These are phyloP conservation scores for Centaurea solstitialis DNA, from an alignment of 129 eudicot genomes.

Conservation along the genomic window DNA sequence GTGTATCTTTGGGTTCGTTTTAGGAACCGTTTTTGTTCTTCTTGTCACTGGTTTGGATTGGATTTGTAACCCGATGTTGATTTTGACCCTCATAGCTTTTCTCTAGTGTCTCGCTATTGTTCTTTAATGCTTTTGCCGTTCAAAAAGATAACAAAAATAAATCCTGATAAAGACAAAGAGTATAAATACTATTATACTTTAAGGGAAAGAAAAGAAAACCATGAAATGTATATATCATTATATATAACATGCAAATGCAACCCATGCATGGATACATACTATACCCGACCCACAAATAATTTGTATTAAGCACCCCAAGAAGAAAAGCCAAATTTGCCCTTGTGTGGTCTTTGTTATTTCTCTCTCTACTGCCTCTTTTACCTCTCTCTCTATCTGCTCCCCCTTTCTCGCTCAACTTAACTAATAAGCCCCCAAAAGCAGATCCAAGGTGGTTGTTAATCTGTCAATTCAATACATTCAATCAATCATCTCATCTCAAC, in stretches of 20 bases:
- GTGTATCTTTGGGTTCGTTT: too few relatives aligned
- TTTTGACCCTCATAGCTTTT: too few relatives aligned
- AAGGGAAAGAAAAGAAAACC: too few relatives aligned
- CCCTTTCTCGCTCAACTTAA: constrained; percentile 26
- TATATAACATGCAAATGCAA: constrained; percentile 8
- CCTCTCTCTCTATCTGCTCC: constrained; percentile 34
- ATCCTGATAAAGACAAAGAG: too few relatives aligned
- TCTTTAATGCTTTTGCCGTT: too few relatives aligned
- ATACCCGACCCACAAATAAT: constrained; percentile 25
- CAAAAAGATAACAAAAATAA: too few relatives aligned
- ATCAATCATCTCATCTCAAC: constrained; percentile 39
- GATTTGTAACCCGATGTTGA: too few relatives aligned
- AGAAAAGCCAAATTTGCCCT: constrained; percentile 18
- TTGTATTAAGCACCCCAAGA: constrained; percentile 22
- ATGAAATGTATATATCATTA: too few relatives aligned
- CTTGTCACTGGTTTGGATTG: too few relatives aligned
- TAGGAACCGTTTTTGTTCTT: too few relatives aligned
- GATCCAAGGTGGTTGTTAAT: constrained; percentile 57
- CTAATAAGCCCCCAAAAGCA: constrained; percentile 42
- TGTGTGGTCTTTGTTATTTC: constrained; percentile 6
- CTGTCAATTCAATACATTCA: constrained; percentile 54
- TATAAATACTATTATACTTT: too few relatives aligned
- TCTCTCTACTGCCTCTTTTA: constrained; percentile 32
- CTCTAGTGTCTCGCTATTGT: too few relatives aligned
- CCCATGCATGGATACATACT: constrained; percentile 25